Evolutionary conservation across 1,284 basidiomycete species (phyloP), one percentile per base, ranked within the genome.

Genomic region (Peniophora sp.): DNA sequence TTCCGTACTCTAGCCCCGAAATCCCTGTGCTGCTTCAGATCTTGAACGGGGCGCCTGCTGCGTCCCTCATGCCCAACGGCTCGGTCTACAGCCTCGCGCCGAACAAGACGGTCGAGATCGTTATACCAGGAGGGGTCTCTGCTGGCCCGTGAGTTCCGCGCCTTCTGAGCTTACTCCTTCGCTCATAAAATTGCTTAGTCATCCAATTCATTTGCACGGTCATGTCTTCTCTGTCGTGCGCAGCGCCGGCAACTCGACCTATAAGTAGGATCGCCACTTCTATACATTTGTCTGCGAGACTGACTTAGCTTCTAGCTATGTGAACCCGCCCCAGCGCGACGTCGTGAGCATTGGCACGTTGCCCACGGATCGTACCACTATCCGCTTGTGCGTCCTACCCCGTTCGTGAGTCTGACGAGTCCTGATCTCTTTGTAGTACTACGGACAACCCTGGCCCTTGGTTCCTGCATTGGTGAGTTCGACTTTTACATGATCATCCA

Each of bases 361-460:
- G 12, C 11, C 50, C 1, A 46, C 47, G 11, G 61, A 64, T 53
- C 56, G 61, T 20, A 61, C 62, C 20, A 63, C 60, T n/a, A 61
- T 65, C 25, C 60, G 63, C 20, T 32, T 32, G 27, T 32, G 12
- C 6, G 27, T 32, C 27, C 27, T 12, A 32, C 27, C 27, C 5
- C 12, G 27, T 6, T 32, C 6, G 6, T 6, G 27, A 32, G 27
- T 6, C 12, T 12, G 27, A 32, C 27, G 12, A 32, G 27, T 12
- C 5, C 27, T 32, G 27, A 32, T 5, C 5, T 32, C 5, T 32
- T 12, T 12, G 12, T 63, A 63, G 52, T 52, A 32, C 61, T 10
- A 74, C 74, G 2, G 63, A 76, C 50, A 77, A 77, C 46, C 55
- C 70, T 3, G 75, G 74, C 5, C 72, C 74, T 10, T 75, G 75